Percentiles rank a stretch among this genome's conserved stretches.
Conservation (phyloP, 2,329 filamentous ascomycete genomes). For the Bipolaris sorokiniana region DNA sequence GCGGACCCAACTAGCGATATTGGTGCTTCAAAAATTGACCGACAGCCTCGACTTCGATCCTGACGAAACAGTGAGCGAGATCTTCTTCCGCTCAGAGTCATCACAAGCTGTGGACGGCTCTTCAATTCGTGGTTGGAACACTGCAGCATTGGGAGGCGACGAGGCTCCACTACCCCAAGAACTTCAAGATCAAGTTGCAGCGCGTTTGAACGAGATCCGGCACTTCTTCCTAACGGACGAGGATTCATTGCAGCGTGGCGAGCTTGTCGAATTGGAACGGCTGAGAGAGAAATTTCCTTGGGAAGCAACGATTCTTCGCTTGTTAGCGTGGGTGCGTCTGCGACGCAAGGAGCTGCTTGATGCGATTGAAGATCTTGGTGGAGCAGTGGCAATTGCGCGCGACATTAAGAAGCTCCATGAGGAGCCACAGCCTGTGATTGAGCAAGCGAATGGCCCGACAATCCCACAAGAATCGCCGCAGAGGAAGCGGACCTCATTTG, state of each 20-base stretch:
- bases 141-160: constrained; percentile 47
- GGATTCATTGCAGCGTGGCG: constrained; percentile 36
- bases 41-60: constrained; percentile 48
- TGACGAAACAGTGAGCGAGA: constrained; percentile 45
- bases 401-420: constrained; percentile 36
- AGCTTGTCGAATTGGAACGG: constrained; percentile 50
- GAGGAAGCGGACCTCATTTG: constrained; percentile 37
- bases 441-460: constrained; percentile 5
- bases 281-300: constrained; percentile 58
- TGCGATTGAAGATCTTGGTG: constrained; percentile 52
- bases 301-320: constrained; percentile 54
- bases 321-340: constrained; percentile 55
- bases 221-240: constrained; percentile 42
- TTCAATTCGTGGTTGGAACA: constrained; percentile 44
- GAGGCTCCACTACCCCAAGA: constrained; percentile 46
- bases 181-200: constrained; percentile 44
- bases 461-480: constrained; percentile 25
- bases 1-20: constrained; percentile 61
- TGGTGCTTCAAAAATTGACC: constrained; percentile 47
- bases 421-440: constrained; percentile 13
- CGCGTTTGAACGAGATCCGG: constrained; percentile 50
- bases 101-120: constrained; percentile 16
- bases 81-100: constrained; percentile 50
- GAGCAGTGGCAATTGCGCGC: constrained; percentile 49
- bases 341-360: constrained; percentile 55